Evolutionary conservation across 164 flowering plant genomes (phyloP).

Genomic region (Kingdonia uniflora): DNA sequence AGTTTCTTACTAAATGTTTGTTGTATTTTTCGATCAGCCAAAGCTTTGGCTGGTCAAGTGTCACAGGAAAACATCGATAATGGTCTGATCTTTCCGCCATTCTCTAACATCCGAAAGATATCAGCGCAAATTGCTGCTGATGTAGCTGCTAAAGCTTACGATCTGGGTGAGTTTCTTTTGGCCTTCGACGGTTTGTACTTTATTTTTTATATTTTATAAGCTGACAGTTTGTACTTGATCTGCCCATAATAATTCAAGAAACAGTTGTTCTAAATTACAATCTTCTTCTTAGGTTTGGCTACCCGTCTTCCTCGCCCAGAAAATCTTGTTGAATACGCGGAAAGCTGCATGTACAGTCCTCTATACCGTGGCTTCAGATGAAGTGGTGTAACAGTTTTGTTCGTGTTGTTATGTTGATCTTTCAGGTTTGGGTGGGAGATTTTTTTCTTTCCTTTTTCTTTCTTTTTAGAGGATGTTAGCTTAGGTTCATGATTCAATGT

Average conservation of each 20-base stretch:
- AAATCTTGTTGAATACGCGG: conserved; percentile 68
- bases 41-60: conserved; percentile 79
- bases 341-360: conserved; percentile 94
- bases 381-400: conserved; percentile 11
- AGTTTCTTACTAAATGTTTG: background rate
- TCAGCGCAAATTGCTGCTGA: conserved; percentile 89
- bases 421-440: background rate
- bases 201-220: no score
- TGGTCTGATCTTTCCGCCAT: conserved; percentile 78
- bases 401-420: background rate
- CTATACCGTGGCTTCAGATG: conserved; percentile 56
- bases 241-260: no score
- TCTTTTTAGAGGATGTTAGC: background rate
- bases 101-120: conserved; percentile 71
- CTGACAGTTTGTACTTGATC: background rate
- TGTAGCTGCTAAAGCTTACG: conserved; percentile 91
- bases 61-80: conserved; percentile 54
- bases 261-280: background rate
- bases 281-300: conserved; percentile 46
- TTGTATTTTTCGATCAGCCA: conserved; percentile 37
- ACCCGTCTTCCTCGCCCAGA: conserved; percentile 75
- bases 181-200: background rate
- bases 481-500: background rate
- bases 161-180: conserved; percentile 55
- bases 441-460: background rate